A percentile compares a stretch with the other conserved stretches of the same genome.
Evolutionary conservation across 1,284 basidiomycete genomes (phyloP).

Genomic region (Inonotus hispidus): DNA sequence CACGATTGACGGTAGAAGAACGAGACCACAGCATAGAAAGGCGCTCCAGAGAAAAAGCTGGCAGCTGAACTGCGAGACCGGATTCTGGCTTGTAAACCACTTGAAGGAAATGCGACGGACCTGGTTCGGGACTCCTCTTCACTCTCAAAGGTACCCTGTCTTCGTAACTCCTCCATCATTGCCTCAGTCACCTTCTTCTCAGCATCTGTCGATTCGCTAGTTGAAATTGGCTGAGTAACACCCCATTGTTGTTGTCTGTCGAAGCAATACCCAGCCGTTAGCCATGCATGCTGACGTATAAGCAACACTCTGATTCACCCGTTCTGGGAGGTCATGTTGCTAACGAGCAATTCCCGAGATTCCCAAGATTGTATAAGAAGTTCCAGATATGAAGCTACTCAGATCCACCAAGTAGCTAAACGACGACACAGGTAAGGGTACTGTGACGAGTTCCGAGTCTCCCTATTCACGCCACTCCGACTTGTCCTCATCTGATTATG

Average conservation of each 20-base stretch:
- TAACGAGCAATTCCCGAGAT: not conserved
- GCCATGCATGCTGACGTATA: not conserved
- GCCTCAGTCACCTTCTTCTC: constrained; percentile 82
- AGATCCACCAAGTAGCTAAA: not conserved
- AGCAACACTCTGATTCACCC: constrained; percentile 8
- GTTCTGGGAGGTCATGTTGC: constrained; percentile 10
- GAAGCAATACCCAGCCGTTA: not conserved
- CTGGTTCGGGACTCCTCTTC: constrained; percentile 86
- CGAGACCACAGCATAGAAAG: not conserved
- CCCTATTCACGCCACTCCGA: not conserved
- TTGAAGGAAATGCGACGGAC: constrained; percentile 45
- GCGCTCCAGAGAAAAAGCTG: not conserved
- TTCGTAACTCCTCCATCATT: constrained; percentile 84
- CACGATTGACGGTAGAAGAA: constrained; percentile 8
- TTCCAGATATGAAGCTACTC: not conserved
- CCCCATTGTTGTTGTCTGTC: constrained; percentile 32
- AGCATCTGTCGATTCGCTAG: constrained; percentile 64
- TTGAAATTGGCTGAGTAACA: constrained; percentile 89
- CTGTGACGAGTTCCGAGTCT: not conserved
- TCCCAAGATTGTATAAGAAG: not conserved
- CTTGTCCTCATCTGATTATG: too few species aligned
- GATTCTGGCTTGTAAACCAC: not conserved
- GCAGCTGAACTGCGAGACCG: not conserved
- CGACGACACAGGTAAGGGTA: not conserved
- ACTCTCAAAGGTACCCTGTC: constrained; percentile 86